These are phyloP conservation scores for Cyclospora cayetanensis DNA, from an alignment of 169 alveolate species.

Conservation along the genomic window DNA sequence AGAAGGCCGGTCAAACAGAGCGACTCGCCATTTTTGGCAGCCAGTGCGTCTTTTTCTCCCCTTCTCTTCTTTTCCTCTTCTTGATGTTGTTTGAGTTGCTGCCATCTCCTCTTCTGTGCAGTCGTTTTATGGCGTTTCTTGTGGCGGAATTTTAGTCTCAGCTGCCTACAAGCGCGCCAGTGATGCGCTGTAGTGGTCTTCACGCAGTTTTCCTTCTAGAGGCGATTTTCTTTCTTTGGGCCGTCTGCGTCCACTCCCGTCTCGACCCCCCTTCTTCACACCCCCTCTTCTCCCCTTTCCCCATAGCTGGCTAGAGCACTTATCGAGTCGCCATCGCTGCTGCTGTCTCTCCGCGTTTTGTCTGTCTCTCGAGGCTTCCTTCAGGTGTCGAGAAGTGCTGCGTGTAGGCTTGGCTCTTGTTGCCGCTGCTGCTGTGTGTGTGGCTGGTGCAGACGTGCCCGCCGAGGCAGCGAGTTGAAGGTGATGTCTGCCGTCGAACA, in stretches of 20 bases:
- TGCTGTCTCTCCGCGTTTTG: background rate
- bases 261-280: no score
- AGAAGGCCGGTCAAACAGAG: conserved; percentile 54
- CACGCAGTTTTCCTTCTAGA: no score
- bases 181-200: background rate
- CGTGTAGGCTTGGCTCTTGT: no score
- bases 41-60: background rate
- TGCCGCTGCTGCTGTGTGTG: background rate
- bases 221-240: no score
- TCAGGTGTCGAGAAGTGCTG: background rate
- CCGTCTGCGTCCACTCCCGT: no score
- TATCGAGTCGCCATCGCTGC: background rate
- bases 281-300: no score
- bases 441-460: conserved; percentile 61
- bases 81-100: background rate
- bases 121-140: background rate
- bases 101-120: background rate
- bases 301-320: no score
- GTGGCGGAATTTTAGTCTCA: background rate
- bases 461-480: conserved; percentile 69
- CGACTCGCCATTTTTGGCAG: conserved; percentile 69
- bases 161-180: background rate
- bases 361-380: background rate
- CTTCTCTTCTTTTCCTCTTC: background rate
- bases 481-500: conserved; percentile 75